Base-by-base conservation (phyloP, 1,284 basidiomycete species). In the Microbotryum intermedium region DNA sequence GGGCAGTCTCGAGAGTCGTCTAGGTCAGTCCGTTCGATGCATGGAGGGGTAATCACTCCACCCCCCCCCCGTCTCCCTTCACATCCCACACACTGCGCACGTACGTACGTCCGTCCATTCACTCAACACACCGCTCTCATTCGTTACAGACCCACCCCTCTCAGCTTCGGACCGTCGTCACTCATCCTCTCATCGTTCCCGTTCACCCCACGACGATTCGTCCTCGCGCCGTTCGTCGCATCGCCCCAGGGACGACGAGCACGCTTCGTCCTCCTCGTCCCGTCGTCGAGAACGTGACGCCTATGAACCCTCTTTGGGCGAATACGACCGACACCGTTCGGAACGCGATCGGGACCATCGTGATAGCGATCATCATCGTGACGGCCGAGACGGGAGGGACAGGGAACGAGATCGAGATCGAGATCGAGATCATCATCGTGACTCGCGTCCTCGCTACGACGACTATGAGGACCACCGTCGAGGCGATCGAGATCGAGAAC, bases 251-350 rank as follows among this genome's bases (percentile, higher is more conserved):
- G 42, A 45, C 9, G 42, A 61, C 29, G 59, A 60, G 9, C 59
- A 53, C 46, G 30, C 34, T 18, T 23, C 26, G 13, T 43, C 50
- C 4, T 53, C 50, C 7, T 39, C 23, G 10, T 20, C 25, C 29
- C n/a, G 50, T 23, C 50, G 53, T 43, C 48, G 58, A 20, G 56
- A 52, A 6, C 30, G 54, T 79, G 82, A 82, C 70, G 80, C 80
- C 68, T 76, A 75, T 43, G 76, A 77, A 69, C 79, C 79, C 66
- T 79, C 82, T 69, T 82, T 83, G 61, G 79, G 59, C 23, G 53
- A 56, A 21, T 58, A 57, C 42, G 50, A 61, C 13, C 77, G 82
- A 70, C 43, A 64, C 28, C 58, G 65, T 23, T 53, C 61, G 53
- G 62, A 67, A 53, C 56, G 66, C 6, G 79, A 82, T 54, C 73